Base-by-base conservation (phyloP, 148 eudicot genomes). In the Heliosperma pusillum region DNA sequence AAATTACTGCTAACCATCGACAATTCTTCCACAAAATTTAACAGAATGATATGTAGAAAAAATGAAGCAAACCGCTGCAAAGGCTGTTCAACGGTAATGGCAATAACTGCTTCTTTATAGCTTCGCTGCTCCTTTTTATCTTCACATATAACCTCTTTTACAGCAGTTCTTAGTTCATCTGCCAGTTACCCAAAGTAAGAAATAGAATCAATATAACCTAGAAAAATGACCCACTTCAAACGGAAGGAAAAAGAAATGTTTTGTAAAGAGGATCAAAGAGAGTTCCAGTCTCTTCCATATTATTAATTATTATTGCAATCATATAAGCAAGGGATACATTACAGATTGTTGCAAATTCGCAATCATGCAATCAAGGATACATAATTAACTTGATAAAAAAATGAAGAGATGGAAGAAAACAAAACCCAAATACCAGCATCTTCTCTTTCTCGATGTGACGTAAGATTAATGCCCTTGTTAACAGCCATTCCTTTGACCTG, bases 401-500 rank as follows among this genome's bases (percentile, higher is more conserved):
- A 26, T 0, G 13, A 24, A 20, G 12, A 10, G 17, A 65, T 1
- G 11, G 36, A 42, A 27, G 30, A 30, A 57, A 24, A 47, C 24
- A 59, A 30, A 70, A 24, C 44, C 71, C 33, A 26, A 71, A 44
- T 85, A 93, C 98, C 98, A 82, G 98, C 97, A 86, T 84, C 79
- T 20, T 88, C 90, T 80, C 90, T 90, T 85, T 94, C 98, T 83
- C 92, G 82, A 45, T 87, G 77, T 12, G 92, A 78, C 36, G 83
- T 76, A 69, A 94, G 88, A 68, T 81, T 4, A 66, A 83, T 27
- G 56, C 97, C 96, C 85, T 94, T 90, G 89, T 90, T 88, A 77
- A 84, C 60, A 82, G 98, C 93, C 98, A 94, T 94, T 77, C 98
- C 98, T 85, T 90, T 94, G 33, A 89, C 98, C 98, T 93, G 85